Evolutionary conservation across 1,139 yeast genomes (phyloP).

Genomic region (Blastobotrys arbuscula): DNA sequence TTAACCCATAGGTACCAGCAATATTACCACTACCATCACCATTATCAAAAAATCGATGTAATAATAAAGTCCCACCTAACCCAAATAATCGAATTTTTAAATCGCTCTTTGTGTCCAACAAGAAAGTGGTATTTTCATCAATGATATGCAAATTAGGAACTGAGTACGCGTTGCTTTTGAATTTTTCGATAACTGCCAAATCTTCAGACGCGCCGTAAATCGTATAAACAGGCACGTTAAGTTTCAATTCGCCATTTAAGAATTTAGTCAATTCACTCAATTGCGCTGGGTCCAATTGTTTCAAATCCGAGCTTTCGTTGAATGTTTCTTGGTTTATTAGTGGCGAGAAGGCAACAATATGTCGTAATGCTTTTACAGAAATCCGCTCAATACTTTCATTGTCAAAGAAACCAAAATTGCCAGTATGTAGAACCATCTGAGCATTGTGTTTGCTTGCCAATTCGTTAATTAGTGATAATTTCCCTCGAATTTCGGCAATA

Average conservation of each 20-base stretch:
- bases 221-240: conserved; percentile 67
- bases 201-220: conserved; percentile 76
- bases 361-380: conserved; percentile 41
- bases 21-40: conserved; percentile 45
- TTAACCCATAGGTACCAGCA: conserved; percentile 67
- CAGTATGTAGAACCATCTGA: conserved; percentile 59
- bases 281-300: conserved; percentile 35
- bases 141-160: conserved; percentile 56
- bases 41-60: conserved; percentile 64
- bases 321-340: conserved; percentile 45
- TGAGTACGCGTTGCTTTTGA: conserved; percentile 47
- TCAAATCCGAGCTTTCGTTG: conserved; percentile 37
- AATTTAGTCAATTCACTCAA: conserved; percentile 54
- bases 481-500: conserved; percentile 52
- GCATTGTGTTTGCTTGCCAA: conserved; percentile 45
- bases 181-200: conserved; percentile 55
- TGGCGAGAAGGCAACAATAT: conserved; percentile 65
- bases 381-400: conserved; percentile 50
- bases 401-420: conserved; percentile 76
- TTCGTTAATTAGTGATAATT: conserved; percentile 43
- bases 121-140: conserved; percentile 46
- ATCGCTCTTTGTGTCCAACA: conserved; percentile 38
- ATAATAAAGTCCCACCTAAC: conserved; percentile 64
- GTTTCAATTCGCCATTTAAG: conserved; percentile 40
- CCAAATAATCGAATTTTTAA: conserved; percentile 56